These are phyloP conservation scores for Apiospora sp. DNA, from an alignment of 2,329 filamentous ascomycete genomes.

Conservation along the genomic window DNA sequence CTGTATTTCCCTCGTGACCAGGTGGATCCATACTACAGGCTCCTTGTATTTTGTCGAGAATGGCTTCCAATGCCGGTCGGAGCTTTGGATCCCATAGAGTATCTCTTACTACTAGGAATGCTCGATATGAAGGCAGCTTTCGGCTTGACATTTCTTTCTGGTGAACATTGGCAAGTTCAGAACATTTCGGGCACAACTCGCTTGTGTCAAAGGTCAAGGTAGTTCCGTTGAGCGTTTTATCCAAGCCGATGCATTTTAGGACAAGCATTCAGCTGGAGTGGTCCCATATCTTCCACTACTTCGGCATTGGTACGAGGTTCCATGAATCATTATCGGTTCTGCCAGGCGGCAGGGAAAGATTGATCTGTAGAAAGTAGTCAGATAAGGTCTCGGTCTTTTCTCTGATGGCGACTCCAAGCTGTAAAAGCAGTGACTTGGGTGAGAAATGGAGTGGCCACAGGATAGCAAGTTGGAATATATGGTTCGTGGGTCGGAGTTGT, in stretches of 20 bases:
- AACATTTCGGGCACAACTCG: rapidly evolving
- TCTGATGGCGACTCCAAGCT: too few relatives aligned
- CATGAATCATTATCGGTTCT: not conserved
- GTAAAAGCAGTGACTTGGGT: too few relatives aligned
- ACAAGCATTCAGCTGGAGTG: too few relatives aligned
- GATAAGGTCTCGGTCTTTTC: too few relatives aligned
- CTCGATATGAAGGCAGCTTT: not conserved
- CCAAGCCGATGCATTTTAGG: too few relatives aligned
- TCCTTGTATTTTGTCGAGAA: not conserved
- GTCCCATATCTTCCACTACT: not conserved
- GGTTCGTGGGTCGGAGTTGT: too few relatives aligned
- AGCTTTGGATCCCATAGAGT: not conserved
- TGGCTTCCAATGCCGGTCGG: not conserved
- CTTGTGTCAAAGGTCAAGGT: not conserved
- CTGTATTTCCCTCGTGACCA: not conserved
- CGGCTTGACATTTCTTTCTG: too few relatives aligned
- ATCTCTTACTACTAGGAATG: not conserved
- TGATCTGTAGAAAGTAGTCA: too few relatives aligned
- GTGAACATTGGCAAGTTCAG: not conserved
- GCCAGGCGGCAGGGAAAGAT: too few relatives aligned
- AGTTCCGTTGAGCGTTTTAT: not conserved
- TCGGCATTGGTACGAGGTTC: too few relatives aligned
- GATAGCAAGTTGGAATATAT: too few relatives aligned
- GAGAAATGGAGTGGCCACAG: too few relatives aligned
- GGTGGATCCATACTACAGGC: not conserved